Evolutionary conservation across 805 yeast species (phyloP).

Genomic region (Starmerella sp.): DNA sequence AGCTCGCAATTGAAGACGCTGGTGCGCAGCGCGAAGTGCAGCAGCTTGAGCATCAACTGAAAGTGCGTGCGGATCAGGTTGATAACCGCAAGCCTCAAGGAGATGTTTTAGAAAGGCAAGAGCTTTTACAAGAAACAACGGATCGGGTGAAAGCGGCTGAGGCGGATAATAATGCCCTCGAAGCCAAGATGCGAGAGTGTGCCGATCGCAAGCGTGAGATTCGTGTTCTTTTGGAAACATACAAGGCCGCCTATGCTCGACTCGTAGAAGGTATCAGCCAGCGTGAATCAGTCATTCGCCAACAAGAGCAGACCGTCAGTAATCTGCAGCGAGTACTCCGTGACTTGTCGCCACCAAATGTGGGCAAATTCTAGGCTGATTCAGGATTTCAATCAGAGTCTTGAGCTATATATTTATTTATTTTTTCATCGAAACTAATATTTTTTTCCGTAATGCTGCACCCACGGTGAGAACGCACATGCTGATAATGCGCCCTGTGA

Average conservation of each 20-base stretch:
- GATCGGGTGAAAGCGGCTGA: not conserved
- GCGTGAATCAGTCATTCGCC: not conserved
- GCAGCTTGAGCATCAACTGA: not conserved
- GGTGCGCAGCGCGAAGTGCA: not conserved
- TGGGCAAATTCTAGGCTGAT: not conserved
- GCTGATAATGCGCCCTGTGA: too few species aligned
- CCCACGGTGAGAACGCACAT: too few species aligned
- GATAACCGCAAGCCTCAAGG: not conserved
- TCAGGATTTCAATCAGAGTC: too few species aligned
- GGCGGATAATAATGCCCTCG: not conserved
- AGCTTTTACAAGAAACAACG: too few species aligned
- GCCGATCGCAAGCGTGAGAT: slow-evolving; percentile 3
- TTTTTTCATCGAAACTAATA: not conserved
- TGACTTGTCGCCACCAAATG: not conserved
- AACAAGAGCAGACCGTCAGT: not conserved
- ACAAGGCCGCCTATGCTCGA: not conserved
- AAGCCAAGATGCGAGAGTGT: not conserved
- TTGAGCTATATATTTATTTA: not conserved
- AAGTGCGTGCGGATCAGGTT: not conserved
- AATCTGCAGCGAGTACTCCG: not conserved
- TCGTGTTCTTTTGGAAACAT: not conserved
- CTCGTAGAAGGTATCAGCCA: not conserved
- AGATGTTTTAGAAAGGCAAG: not conserved
- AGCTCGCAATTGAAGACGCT: not conserved
- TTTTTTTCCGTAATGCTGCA: too few species aligned